Evolutionary conservation across 2,329 filamentous ascomycete species (phyloP), one percentile per base, ranked within the genome.

Genomic region (Xylariaceae sp.): DNA sequence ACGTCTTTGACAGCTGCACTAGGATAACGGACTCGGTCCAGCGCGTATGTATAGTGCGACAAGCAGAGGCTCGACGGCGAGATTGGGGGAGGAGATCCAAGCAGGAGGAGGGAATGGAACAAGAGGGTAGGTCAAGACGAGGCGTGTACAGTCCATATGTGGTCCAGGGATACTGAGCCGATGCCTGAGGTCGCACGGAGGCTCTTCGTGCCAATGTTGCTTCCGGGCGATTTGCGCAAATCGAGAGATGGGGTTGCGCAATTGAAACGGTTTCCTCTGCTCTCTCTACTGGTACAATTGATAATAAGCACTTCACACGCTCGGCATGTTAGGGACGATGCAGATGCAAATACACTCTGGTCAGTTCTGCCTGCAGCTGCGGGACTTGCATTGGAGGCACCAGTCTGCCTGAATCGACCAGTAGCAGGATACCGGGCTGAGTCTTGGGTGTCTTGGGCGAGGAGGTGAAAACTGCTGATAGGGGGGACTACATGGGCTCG

Each of bases 401-500:
- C 55, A 48, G 43, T 55, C 51, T 57, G 60, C 56, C 51, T 53
- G 58, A 54, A 47, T 47, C 45, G 60, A 51, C 61, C 62, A 60
- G 56, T 65, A 56, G 55, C 47, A 61, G 45, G 48, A 49, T 48
- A 50, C 56, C 49, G 54, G 58, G 58, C 48, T 53, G 55, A 53
- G 36, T 39, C 40, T 44, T 40, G 44, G 44, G 52, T 47, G 49
- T 55, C 50, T 51, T 45, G 49, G 40, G 30, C 39, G 39, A 41
- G 43, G 31, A 42, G 42, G 39, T 43, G 51, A 51, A 36, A 39
- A 18, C 42, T 44, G 33, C 38, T 41, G 33, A 48, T 42, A 53
- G 64, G 63, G 57, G 58, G 70, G 71, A 69, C 71, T 75, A 75
- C 75, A 76, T 71, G 68, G 67, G 63, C 65, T 71, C 74, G 49